phyloP scores from a whole-genome alignment of 2,329 filamentous ascomycete species.

The Trichothecium sympodiale region DNA sequence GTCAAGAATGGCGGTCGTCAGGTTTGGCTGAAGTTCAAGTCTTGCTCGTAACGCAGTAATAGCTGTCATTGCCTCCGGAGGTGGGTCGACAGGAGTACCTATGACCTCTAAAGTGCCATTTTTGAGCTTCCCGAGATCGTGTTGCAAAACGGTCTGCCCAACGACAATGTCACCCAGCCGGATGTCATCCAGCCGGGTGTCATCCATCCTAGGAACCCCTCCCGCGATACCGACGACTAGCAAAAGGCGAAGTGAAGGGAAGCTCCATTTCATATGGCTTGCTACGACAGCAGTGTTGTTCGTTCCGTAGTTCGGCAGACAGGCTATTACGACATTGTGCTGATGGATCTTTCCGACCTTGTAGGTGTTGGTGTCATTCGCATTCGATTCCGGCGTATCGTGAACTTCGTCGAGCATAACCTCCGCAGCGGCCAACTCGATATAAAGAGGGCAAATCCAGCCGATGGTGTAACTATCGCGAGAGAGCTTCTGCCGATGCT shows the following conservation, averaged over 20 bases:
- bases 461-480: constrained; percentile 8
- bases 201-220: not conserved
- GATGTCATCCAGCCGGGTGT: not conserved
- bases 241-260: constrained; percentile 4
- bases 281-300: constrained; percentile 11
- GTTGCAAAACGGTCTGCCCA: not conserved
- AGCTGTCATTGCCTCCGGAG: no score
- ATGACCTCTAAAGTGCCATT: no score
- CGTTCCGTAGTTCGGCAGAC: constrained; percentile 15
- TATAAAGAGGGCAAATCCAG: constrained; percentile 10
- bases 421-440: constrained; percentile 7
- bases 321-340: constrained; percentile 23
- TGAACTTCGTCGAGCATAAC: constrained; percentile 10
- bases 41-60: no score
- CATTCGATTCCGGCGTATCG: not conserved
- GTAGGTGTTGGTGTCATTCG: constrained; percentile 17
- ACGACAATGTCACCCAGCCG: not conserved
- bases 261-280: constrained; percentile 7
- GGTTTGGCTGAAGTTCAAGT: no score
- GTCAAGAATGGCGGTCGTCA: no score
- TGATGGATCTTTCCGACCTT: constrained; percentile 16
- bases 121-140: not conserved
- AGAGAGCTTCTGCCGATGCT: not conserved
- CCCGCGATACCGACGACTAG: constrained; percentile 6
- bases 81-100: no score